Evolutionary conservation across 106 monocot species (phyloP), one percentile per base, ranked within the genome.

Genomic region (Posidonia australis): DNA sequence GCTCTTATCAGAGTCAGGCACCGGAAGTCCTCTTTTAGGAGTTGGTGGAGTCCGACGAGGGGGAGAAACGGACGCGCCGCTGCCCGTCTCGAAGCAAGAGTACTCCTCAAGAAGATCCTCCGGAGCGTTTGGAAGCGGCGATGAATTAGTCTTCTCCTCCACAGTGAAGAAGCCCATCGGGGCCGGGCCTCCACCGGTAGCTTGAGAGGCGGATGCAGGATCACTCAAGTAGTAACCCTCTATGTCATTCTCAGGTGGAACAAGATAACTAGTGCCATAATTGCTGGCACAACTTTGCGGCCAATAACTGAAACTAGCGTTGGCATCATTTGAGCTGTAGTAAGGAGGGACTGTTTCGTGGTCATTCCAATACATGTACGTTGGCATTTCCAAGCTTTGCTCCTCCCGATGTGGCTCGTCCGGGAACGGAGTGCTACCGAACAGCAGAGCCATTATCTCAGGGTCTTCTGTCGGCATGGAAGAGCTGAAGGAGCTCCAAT

Each of bases 391-490:
- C 29, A 48, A 17, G 47, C 25, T 22, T 23, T 44, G 16, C 36
- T 28, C n/a, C 19, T 51, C 48, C 24, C n/a, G 31, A 51, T 47
- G 46, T 9, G 32, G n/a, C 29, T 66, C 66, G 28, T 66, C 51
- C 0, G 66, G 13, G 6, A 25, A 53, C 17, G 66, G 16, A 1
- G 30, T 13, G 22, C 25, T 51, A 9, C 20, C 66, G 31, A 31
- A 66, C 30, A 66, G 28, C 5, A 66, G 32, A 18, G 66, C 66
- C 66, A 66, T 66, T 66, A 66, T 52, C 24, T 66, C 66, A 13
- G 66, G 66, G 48, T 66, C 66, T 14, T 64, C 64, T 1, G 47
- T 25, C 23, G 25, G 13, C 6, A 16, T 22, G 17, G 64, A 18
- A 23, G 64, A 16, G 16, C 46, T 46, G 24, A 46, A 64, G 44